Evolutionary conservation across 2,329 filamentous ascomycete genomes (phyloP).

Genomic region (Rutstroemia sp.): DNA sequence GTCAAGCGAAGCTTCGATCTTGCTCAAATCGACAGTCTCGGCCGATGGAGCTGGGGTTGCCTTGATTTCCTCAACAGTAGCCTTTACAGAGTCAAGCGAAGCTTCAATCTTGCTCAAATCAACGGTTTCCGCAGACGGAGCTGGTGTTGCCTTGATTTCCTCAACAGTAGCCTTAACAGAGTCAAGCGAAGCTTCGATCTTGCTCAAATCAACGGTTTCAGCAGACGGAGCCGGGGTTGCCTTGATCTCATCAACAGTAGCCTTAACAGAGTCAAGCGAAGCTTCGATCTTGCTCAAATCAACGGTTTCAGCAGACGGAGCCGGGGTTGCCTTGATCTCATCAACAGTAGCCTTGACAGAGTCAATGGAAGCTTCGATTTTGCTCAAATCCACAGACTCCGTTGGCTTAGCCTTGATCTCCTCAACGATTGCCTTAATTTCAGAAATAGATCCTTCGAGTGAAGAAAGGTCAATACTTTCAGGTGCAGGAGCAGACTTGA

Average conservation of each 20-base stretch:
- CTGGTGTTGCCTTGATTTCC: conserved; percentile 17
- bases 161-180: conserved; percentile 5
- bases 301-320: conserved; percentile 13
- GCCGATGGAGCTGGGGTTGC: neutral
- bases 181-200: conserved; percentile 1
- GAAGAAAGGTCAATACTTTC: conserved; percentile 14
- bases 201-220: conserved; percentile 12
- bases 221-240: conserved; percentile 5
- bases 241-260: conserved; percentile 17
- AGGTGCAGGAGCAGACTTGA: conserved; percentile 12
- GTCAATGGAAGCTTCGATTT: conserved; percentile 9
- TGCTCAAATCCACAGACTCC: conserved; percentile 12
- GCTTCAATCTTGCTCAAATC: neutral
- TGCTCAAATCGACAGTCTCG: neutral
- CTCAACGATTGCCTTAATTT: conserved; percentile 4
- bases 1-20: neutral
- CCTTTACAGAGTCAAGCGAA: conserved; percentile 4
- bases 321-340: conserved; percentile 18
- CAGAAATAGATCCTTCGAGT: conserved; percentile 10
- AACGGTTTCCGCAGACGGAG: neutral
- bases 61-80: conserved; percentile 13
- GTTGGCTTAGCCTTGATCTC: conserved; percentile 18
- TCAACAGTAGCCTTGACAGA: conserved; percentile 8
- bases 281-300: conserved; percentile 16
- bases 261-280: conserved; percentile 10